phyloP scores from a whole-genome alignment of 768 basidiomycete species.

The Russula olivacea region DNA sequence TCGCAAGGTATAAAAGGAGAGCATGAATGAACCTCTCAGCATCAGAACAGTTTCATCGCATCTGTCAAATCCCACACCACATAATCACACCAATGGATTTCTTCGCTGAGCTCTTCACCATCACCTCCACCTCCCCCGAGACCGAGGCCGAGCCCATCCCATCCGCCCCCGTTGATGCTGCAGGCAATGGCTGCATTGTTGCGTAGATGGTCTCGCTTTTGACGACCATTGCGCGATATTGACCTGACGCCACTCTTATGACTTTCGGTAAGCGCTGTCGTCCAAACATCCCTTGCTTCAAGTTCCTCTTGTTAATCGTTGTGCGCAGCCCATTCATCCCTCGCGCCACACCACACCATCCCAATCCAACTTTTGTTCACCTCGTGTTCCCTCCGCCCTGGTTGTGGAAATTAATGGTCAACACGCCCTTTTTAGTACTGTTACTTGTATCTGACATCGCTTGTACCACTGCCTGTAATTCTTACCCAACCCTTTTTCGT shows the following conservation, averaged over 20 bases:
- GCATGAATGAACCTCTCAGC: neutral
- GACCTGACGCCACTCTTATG: neutral
- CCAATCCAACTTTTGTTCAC: neutral
- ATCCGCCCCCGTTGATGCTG: conserved; percentile 1
- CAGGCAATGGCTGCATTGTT: neutral
- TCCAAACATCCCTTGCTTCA: too few species aligned
- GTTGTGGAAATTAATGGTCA: neutral
- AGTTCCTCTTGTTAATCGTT: neutral
- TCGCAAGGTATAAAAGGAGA: neutral
- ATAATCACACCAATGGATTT: neutral
- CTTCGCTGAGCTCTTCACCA: neutral
- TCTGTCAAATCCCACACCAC: neutral
- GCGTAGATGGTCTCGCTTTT: neutral
- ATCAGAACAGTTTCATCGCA: neutral
- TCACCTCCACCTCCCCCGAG: neutral
- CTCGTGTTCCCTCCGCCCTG: neutral
- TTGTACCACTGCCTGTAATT: neutral
- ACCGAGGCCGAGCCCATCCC: neutral
- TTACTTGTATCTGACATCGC: neutral
- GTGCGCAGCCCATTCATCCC: neutral
- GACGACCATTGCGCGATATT: neutral
- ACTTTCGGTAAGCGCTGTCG: neutral
- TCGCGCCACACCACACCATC: neutral
- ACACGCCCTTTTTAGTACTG: neutral
- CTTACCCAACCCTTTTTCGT: neutral